phyloP scores from a whole-genome alignment of 2,329 filamentous ascomycete species.

The Dactylellina parvicollis region DNA sequence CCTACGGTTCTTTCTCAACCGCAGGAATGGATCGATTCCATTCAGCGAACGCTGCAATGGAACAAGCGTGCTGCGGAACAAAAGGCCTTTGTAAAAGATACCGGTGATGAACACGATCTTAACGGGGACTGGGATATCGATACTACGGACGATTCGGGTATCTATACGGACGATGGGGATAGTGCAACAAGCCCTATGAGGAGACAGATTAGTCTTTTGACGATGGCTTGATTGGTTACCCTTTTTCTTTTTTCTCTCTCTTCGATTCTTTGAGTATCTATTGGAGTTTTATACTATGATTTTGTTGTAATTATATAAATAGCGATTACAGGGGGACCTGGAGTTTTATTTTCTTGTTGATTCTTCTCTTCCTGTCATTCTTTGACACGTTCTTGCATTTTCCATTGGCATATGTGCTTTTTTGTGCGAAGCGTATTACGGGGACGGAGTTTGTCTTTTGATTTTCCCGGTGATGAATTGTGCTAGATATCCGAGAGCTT shows the following conservation, averaged over 20 bases:
- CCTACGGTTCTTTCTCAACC: slow-evolving; percentile 90
- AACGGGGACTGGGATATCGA: slow-evolving; percentile 89
- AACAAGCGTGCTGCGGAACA: slow-evolving; percentile 92
- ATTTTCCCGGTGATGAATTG: neutral
- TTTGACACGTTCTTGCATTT: neutral
- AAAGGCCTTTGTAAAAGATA: slow-evolving; percentile 75
- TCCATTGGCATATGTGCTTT: neutral
- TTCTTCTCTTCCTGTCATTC: neutral
- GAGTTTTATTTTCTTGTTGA: slow-evolving; percentile 8
- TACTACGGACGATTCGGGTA: slow-evolving; percentile 73
- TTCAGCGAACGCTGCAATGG: slow-evolving; percentile 91
- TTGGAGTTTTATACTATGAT: neutral
- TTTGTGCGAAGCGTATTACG: slow-evolving; percentile 9
- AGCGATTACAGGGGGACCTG: slow-evolving; percentile 13
- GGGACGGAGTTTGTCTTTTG: slow-evolving; percentile 14
- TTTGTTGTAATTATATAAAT: slow-evolving; percentile 36
- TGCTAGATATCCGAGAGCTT: neutral
- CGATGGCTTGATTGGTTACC: slow-evolving; percentile 62
- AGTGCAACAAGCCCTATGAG: slow-evolving; percentile 74
- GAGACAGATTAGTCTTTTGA: slow-evolving; percentile 78
- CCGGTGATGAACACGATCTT: slow-evolving; percentile 61
- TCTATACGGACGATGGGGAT: slow-evolving; percentile 76
- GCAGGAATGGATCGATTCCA: slow-evolving; percentile 96
- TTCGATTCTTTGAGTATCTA: slow-evolving; percentile 4
- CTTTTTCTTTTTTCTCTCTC: neutral